These are phyloP conservation scores for Aristolochia californica DNA, from an alignment of 164 flowering plant genomes.

Conservation along the genomic window DNA sequence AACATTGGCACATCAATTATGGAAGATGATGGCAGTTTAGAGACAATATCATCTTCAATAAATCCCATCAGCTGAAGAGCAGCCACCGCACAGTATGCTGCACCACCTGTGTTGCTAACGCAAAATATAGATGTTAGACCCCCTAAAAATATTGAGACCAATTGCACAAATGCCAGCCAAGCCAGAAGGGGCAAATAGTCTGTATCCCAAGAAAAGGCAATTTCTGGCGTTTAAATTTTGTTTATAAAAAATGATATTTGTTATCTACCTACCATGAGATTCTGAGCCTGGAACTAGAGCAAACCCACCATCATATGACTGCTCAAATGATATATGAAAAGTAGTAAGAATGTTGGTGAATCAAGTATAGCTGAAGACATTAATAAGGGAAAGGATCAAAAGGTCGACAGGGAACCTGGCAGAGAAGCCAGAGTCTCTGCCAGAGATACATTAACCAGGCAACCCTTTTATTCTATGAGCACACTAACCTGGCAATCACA, in stretches of 20 bases:
- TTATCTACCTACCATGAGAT: slow-evolving; percentile 82
- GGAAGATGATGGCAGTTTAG: slow-evolving; percentile 26
- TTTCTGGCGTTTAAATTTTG: too few species aligned
- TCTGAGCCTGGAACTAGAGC: slow-evolving; percentile 87
- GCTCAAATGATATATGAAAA: slow-evolving; percentile 10
- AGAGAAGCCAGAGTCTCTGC: too few species aligned
- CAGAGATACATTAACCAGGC: not conserved
- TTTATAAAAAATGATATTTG: not conserved
- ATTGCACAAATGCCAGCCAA: not conserved
- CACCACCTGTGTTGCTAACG: slow-evolving; percentile 90
- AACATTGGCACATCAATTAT: slow-evolving; percentile 46
- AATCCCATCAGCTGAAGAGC: slow-evolving; percentile 90
- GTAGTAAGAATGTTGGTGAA: not conserved
- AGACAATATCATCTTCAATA: slow-evolving; percentile 47
- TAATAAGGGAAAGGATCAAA: not conserved
- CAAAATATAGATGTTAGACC: not conserved
- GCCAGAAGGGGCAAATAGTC: not conserved
- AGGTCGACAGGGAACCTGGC: not conserved
- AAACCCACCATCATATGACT: slow-evolving; percentile 99
- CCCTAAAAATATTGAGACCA: not conserved
- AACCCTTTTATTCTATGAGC: not conserved
- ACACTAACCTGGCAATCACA: slow-evolving; percentile 64
- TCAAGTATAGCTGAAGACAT: not conserved
- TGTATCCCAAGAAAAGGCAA: not conserved
- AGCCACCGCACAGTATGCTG: slow-evolving; percentile 88